Evolutionary conservation across 805 yeast species (phyloP).

Genomic region (Torulaspora franciscae): DNA sequence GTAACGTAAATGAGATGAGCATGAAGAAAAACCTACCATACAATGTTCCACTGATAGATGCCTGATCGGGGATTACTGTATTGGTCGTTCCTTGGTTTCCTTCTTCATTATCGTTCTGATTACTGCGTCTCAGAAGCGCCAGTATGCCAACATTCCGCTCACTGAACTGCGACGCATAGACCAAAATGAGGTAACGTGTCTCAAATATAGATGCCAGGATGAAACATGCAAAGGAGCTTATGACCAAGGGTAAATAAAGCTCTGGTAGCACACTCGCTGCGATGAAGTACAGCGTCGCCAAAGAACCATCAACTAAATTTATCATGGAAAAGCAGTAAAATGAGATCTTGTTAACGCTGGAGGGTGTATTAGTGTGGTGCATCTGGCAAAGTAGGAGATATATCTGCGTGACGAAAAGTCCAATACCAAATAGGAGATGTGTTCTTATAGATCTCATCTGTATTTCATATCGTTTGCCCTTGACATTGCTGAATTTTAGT

Average conservation of each 20-base stretch:
- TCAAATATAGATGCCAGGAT: conserved; percentile 70
- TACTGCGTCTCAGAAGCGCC: conserved; percentile 56
- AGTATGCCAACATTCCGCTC: conserved; percentile 63
- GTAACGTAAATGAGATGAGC: conserved; percentile 50
- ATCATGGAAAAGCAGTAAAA: conserved; percentile 62
- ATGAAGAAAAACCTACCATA: conserved; percentile 54
- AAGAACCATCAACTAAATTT: conserved; percentile 62
- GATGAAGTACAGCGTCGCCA: conserved; percentile 58
- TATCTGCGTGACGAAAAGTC: conserved; percentile 49
- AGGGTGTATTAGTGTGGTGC: conserved; percentile 69
- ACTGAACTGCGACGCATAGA: conserved; percentile 65
- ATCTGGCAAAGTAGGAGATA: conserved; percentile 62
- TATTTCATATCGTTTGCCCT: conserved; percentile 56
- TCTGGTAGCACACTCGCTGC: conserved; percentile 51
- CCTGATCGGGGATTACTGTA: conserved; percentile 44
- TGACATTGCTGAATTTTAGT: conserved; percentile 37
- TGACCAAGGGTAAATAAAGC: conserved; percentile 60
- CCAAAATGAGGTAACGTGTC: conserved; percentile 62
- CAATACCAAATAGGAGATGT: conserved; percentile 41
- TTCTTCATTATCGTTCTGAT: conserved; percentile 21
- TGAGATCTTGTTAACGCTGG: conserved; percentile 68
- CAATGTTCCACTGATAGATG: conserved; percentile 51
- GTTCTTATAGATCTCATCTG: conserved; percentile 38
- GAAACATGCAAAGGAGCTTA: conserved; percentile 65
- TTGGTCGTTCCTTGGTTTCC: conserved; percentile 19